phyloP scores from a whole-genome alignment of 2,329 filamentous ascomycete genomes.

The Xylaria sp. region DNA sequence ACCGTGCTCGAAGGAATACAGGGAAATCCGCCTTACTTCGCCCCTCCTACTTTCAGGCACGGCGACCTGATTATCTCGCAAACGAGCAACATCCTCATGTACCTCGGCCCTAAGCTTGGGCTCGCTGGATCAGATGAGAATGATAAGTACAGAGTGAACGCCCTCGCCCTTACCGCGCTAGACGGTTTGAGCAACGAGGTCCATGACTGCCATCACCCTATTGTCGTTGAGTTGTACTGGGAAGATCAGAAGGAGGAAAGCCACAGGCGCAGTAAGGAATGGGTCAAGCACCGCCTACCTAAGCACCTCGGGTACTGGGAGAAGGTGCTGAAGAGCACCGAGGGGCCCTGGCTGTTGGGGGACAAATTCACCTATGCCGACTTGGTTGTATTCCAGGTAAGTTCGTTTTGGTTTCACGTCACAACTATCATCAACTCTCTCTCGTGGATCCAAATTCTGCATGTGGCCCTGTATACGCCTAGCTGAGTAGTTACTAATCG shows the following conservation, averaged over 20 bases:
- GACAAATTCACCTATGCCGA: conserved; percentile 74
- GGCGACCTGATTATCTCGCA: conserved; percentile 71
- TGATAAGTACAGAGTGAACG: conserved; percentile 65
- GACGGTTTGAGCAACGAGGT: conserved; percentile 75
- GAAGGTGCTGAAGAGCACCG: conserved; percentile 62
- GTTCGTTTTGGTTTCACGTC: conserved; percentile 21
- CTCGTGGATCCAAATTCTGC: neutral
- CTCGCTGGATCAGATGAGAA: conserved; percentile 57
- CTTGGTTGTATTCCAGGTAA: conserved; percentile 74
- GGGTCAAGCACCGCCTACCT: conserved; percentile 69
- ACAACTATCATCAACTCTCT: conserved; percentile 52
- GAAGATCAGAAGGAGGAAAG: conserved; percentile 80
- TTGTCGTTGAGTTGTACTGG: conserved; percentile 67
- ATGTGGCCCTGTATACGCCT: neutral
- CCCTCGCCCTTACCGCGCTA: conserved; percentile 72
- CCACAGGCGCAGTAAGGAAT: conserved; percentile 65
- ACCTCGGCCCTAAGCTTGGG: conserved; percentile 69
- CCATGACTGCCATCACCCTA: conserved; percentile 80
- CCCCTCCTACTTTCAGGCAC: conserved; percentile 71
- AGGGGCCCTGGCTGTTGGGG: conserved; percentile 69
- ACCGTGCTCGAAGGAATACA: conserved; percentile 40
- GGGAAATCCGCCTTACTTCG: conserved; percentile 71
- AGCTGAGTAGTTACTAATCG: neutral
- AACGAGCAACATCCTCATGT: conserved; percentile 76
- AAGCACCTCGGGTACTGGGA: conserved; percentile 77